Evolutionary conservation across 495 filamentous ascomycete genomes (phyloP).

Genomic region (Tuber brumale): DNA sequence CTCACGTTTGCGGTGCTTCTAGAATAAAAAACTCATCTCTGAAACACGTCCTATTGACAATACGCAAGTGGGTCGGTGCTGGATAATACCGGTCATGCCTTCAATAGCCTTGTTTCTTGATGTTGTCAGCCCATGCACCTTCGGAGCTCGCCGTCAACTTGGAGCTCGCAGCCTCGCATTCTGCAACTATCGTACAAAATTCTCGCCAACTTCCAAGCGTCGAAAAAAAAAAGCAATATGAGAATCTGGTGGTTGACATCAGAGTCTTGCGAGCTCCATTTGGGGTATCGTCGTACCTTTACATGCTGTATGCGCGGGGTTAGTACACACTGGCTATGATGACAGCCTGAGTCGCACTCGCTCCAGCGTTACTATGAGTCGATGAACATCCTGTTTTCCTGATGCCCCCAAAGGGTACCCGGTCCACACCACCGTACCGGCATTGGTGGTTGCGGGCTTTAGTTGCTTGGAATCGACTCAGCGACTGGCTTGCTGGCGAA

Average conservation of each 20-base stretch:
- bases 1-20: background rate
- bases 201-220: constrained; percentile 24
- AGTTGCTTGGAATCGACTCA: constrained; percentile 18
- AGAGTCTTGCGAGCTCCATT: constrained; percentile 69
- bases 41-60: background rate
- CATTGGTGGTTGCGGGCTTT: constrained; percentile 14
- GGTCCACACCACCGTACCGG: background rate
- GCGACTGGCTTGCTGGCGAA: constrained; percentile 9
- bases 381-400: background rate
- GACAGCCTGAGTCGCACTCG: background rate
- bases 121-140: background rate
- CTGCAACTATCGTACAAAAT: background rate
- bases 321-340: background rate
- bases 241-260: constrained; percentile 74
- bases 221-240: constrained; percentile 66
- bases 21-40: background rate
- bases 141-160: background rate
- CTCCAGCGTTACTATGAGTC: background rate
- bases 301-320: background rate
- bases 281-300: background rate
- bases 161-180: background rate
- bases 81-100: background rate
- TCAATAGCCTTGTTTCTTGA: background rate
- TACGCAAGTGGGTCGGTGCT: background rate
- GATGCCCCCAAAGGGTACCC: background rate